A percentile compares a stretch with the other conserved stretches of the same genome.
Conservation (phyloP, 2,329 filamentous ascomycete genomes). For the Colletotrichum sp. region DNA sequence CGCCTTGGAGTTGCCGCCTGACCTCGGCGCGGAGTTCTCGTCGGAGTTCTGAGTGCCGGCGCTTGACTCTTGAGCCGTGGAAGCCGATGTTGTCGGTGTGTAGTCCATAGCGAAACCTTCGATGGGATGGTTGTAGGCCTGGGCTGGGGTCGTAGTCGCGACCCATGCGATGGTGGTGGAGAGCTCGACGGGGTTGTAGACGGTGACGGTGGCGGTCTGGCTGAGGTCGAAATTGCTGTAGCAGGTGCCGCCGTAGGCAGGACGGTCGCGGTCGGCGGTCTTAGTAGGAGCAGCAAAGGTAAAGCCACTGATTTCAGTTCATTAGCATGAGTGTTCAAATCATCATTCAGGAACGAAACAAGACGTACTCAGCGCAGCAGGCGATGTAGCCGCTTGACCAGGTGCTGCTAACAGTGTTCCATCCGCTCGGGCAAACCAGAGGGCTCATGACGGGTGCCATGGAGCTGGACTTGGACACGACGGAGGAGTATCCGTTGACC, state of each 20-base stretch:
- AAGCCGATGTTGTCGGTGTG: neutral
- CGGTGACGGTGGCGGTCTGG: slow-evolving; percentile 16
- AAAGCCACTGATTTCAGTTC: neutral
- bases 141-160: slow-evolving; percentile 11
- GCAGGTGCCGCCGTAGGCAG: slow-evolving; percentile 15
- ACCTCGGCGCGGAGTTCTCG: neutral
- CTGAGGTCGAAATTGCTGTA: slow-evolving; percentile 15
- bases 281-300: slow-evolving; percentile 7
- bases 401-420: slow-evolving; percentile 13
- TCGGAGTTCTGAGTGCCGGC: slow-evolving; percentile 5
- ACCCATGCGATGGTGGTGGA: slow-evolving; percentile 13
- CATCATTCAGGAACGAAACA: no score
- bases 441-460: slow-evolving; percentile 15
- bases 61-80: neutral
- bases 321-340: neutral
- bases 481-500: slow-evolving; percentile 9
- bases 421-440: slow-evolving; percentile 10
- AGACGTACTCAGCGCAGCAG: slow-evolving; percentile 12
- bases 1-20: slow-evolving; percentile 9
- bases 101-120: slow-evolving; percentile 14
- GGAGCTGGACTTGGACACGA: slow-evolving; percentile 11
- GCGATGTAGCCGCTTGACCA: slow-evolving; percentile 15
- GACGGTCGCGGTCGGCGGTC: slow-evolving; percentile 3
- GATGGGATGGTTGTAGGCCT: slow-evolving; percentile 16
- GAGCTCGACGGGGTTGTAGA: slow-evolving; percentile 10